Conservation (phyloP, 176 grass and related monocot genomes). For the Avena insularis region DNA sequence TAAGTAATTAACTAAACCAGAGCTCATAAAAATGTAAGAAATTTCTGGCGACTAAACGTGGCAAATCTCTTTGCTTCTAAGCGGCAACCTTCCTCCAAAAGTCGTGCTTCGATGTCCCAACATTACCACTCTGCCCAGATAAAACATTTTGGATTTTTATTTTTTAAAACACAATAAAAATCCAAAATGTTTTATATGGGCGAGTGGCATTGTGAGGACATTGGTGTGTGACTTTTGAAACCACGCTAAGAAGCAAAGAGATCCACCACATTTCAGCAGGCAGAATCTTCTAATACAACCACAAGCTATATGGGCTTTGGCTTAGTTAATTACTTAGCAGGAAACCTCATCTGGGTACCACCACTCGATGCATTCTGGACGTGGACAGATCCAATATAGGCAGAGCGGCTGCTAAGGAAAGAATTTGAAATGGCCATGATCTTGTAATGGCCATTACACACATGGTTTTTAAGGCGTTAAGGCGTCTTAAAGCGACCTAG, state of each 20-base stretch:
- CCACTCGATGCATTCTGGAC: neutral
- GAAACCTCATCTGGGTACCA: neutral
- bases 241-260: neutral
- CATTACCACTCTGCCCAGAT: no score
- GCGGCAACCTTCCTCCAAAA: neutral
- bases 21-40: neutral
- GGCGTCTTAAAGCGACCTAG: no score
- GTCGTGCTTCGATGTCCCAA: no score
- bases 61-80: neutral
- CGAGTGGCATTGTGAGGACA: no score
- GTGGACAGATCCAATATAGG: neutral
- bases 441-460: neutral
- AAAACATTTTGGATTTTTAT: no score
- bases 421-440: neutral
- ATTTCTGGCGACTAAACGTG: neutral
- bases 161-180: no score
- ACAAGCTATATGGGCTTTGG: neutral
- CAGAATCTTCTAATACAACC: neutral
- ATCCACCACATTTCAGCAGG: neutral
- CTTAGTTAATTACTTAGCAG: neutral
- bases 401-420: neutral
- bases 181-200: no score
- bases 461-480: no score
- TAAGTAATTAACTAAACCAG: neutral
- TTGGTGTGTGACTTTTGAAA: neutral